Evolutionary conservation across 163 green algal genomes (phyloP).

Genomic region (Volvox carteri): DNA sequence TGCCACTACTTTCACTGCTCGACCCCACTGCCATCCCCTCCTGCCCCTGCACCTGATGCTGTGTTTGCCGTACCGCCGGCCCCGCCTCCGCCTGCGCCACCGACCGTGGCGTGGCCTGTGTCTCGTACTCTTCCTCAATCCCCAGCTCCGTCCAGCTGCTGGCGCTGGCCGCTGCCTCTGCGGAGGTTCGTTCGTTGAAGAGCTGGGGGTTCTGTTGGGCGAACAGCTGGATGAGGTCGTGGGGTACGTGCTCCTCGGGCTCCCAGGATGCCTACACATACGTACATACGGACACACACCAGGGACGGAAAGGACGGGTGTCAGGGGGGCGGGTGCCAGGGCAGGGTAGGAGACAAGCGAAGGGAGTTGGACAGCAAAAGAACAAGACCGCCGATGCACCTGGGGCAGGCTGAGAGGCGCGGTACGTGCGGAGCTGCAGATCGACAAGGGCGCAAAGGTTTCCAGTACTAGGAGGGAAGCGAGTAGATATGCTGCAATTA

Average conservation of each 20-base stretch:
- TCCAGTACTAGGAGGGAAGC: too few species aligned
- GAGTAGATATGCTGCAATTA: too few species aligned
- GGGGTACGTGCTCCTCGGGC: slow-evolving; percentile 81
- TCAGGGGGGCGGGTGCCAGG: too few species aligned
- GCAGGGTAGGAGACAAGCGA: too few species aligned
- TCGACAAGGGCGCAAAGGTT: too few species aligned
- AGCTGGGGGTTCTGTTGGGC: slow-evolving; percentile 66
- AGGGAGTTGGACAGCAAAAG: too few species aligned
- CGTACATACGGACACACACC: too few species aligned
- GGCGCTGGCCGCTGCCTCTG: slow-evolving; percentile 4
- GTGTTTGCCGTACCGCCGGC: not conserved
- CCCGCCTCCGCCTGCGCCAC: not conserved
- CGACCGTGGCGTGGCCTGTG: not conserved
- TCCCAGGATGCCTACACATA: slow-evolving; percentile 67
- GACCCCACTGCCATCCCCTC: not conserved
- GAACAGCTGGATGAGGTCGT: slow-evolving; percentile 74
- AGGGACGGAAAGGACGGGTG: too few species aligned
- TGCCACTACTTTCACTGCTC: not conserved
- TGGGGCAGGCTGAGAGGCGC: too few species aligned
- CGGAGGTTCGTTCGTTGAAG: slow-evolving; percentile 56
- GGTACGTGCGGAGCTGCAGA: too few species aligned
- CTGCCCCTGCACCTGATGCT: not conserved
- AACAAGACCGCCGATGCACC: too few species aligned
- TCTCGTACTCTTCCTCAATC: slow-evolving; percentile 32
- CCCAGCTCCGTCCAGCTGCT: slow-evolving; percentile 19